Percentiles rank a stretch among this genome's conserved stretches.
Conservation (phyloP, 2,329 filamentous ascomycete genomes). For the Cladobotryum protrusum region DNA sequence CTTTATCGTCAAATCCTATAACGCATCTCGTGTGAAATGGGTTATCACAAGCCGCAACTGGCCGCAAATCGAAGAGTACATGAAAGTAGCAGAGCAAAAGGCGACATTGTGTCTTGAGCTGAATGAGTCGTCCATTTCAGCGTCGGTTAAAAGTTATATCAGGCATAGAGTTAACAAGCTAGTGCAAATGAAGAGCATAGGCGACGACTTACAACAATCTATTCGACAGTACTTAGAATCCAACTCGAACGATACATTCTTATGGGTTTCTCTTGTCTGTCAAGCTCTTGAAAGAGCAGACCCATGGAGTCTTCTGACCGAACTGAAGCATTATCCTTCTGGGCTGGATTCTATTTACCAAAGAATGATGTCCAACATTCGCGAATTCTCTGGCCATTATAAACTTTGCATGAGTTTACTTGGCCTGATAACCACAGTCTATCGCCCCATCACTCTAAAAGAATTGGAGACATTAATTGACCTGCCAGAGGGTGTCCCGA, state of each 20-base stretch:
- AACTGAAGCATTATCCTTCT: no score
- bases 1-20: constrained; percentile 20
- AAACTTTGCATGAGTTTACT: constrained; percentile 30
- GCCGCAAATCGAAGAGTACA: constrained; percentile 13
- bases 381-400: no score
- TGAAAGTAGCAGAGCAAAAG: neutral
- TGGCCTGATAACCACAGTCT: constrained; percentile 21
- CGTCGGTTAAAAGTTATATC: neutral
- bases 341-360: no score
- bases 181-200: constrained; percentile 8
- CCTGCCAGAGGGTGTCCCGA: neutral
- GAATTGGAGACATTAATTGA: constrained; percentile 19
- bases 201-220: neutral
- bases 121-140: constrained; percentile 19
- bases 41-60: constrained; percentile 3
- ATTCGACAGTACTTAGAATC: constrained; percentile 14
- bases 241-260: constrained; percentile 30
- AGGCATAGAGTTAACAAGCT: neutral
- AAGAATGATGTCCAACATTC: no score
- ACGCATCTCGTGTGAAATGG: neutral
- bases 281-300: constrained; percentile 10
- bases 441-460: constrained; percentile 29
- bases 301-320: no score
- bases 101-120: neutral
- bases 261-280: constrained; percentile 18